Evolutionary conservation across 345 rosid species (phyloP).

Genomic region (Fremontodendron californicum): DNA sequence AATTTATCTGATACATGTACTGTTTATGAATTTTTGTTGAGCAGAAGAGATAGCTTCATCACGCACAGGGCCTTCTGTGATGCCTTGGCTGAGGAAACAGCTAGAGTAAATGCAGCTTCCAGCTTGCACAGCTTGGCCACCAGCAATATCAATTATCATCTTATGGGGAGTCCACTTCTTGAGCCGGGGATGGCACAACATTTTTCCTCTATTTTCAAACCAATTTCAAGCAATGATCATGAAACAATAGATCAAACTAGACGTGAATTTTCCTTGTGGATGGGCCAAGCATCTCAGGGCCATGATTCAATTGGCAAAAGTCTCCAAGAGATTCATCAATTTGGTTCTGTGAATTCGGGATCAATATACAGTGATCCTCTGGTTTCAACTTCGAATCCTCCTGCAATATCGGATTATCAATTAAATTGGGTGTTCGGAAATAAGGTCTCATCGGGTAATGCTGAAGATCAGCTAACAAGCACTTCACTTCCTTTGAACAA

Average conservation of each 20-base stretch:
- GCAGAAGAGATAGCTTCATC: constrained; percentile 91
- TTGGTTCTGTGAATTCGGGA: constrained; percentile 30
- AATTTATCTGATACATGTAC: constrained; percentile 8
- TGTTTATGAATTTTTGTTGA: constrained; percentile 4
- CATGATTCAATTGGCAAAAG: constrained; percentile 33
- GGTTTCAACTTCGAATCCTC: constrained; percentile 27
- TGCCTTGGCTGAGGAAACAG: constrained; percentile 95
- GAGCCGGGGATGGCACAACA: constrained; percentile 41
- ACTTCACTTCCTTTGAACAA: constrained; percentile 28
- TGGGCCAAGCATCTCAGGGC: constrained; percentile 31
- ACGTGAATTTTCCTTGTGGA: constrained; percentile 43
- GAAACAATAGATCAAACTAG: constrained; percentile 32
- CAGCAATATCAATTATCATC: constrained; percentile 38
- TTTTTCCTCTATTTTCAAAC: constrained; percentile 54
- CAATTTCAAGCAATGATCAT: constrained; percentile 31
- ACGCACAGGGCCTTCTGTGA: constrained; percentile 98
- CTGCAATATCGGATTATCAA: constrained; percentile 34
- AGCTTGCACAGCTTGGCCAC: constrained; percentile 33
- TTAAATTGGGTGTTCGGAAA: constrained; percentile 51
- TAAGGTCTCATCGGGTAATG: constrained; percentile 23
- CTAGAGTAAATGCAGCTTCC: constrained; percentile 76
- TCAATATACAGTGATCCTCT: constrained; percentile 24
- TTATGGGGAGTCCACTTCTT: constrained; percentile 41
- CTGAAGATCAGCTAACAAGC: constrained; percentile 29
- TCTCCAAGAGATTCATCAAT: constrained; percentile 36